These are phyloP conservation scores for Solanum hybrid DNA, from an alignment of 305 asterid species.

Conservation along the genomic window DNA sequence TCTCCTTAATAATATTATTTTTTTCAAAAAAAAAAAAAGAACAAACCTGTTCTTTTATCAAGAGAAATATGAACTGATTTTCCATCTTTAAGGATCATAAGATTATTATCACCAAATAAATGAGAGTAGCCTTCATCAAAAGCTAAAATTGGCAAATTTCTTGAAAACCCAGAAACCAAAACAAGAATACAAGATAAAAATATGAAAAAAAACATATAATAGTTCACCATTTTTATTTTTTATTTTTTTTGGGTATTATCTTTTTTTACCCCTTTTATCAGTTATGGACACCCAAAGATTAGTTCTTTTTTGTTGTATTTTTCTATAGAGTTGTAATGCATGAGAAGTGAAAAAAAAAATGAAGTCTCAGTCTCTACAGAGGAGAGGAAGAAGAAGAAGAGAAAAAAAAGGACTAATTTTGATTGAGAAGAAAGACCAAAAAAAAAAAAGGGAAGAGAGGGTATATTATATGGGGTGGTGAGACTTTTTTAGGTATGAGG, in stretches of 20 bases:
- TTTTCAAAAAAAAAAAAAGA: not conserved
- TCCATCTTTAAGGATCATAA: slow-evolving; percentile 64
- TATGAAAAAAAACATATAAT: slow-evolving; percentile 11
- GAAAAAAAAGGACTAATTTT: not conserved
- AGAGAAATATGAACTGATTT: slow-evolving; percentile 58
- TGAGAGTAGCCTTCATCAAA: slow-evolving; percentile 86
- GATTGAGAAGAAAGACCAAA: not conserved
- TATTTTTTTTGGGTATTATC: not conserved
- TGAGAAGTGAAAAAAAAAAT: not conserved
- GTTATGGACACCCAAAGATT: not conserved
- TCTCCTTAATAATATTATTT: not conserved
- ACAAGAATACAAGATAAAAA: slow-evolving; percentile 21
- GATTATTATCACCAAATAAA: slow-evolving; percentile 68
- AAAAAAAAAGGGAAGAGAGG: not conserved
- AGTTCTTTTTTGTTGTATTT: not conserved
- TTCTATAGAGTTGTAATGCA: slow-evolving; percentile 19
- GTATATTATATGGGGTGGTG: slow-evolving; percentile 46
- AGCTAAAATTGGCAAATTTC: slow-evolving; percentile 51
- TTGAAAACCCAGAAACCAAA: slow-evolving; percentile 43
- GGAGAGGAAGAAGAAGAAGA: not conserved
- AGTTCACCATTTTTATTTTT: slow-evolving; percentile 22
- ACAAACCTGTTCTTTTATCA: slow-evolving; percentile 68
- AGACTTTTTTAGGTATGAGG: slow-evolving; percentile 16
- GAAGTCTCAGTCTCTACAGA: slow-evolving; percentile 15
- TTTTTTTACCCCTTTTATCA: not conserved